Evolutionary conservation across 306 rosid species (phyloP).

Genomic region (Oemleria cerasiformis): DNA sequence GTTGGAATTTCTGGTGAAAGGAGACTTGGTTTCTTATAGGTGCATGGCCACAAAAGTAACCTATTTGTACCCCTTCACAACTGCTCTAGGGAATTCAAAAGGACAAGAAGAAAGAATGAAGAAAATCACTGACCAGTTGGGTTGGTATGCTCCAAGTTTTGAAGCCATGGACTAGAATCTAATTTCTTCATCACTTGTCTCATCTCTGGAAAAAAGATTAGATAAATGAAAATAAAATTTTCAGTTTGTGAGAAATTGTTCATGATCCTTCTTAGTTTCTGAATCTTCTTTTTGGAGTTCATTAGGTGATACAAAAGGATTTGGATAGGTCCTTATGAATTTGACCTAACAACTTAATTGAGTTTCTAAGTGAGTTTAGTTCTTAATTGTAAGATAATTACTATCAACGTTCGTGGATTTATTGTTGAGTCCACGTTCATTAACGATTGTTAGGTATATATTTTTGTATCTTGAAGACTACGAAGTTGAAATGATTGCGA

Average conservation of each 20-base stretch:
- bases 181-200: neutral
- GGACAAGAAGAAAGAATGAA: constrained; percentile 84
- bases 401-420: no score
- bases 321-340: no score
- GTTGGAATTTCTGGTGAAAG: constrained; percentile 85
- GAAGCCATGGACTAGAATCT: constrained; percentile 52
- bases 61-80: constrained; percentile 85
- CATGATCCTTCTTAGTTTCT: neutral
- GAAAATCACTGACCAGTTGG: constrained; percentile 63
- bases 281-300: neutral
- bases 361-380: no score
- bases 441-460: no score
- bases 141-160: constrained; percentile 93
- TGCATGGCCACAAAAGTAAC: constrained; percentile 80
- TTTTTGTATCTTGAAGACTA: no score
- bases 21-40: constrained; percentile 72
- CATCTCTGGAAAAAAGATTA: neutral
- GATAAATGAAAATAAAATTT: neutral
- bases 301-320: no score
- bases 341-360: no score
- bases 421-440: no score
- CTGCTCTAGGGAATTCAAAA: constrained; percentile 86
- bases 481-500: no score
- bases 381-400: no score
- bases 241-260: neutral